A percentile compares a stretch with the other conserved stretches of the same genome.
Evolutionary conservation across 106 monocot genomes (phyloP).

Genomic region (Allium sativum): DNA sequence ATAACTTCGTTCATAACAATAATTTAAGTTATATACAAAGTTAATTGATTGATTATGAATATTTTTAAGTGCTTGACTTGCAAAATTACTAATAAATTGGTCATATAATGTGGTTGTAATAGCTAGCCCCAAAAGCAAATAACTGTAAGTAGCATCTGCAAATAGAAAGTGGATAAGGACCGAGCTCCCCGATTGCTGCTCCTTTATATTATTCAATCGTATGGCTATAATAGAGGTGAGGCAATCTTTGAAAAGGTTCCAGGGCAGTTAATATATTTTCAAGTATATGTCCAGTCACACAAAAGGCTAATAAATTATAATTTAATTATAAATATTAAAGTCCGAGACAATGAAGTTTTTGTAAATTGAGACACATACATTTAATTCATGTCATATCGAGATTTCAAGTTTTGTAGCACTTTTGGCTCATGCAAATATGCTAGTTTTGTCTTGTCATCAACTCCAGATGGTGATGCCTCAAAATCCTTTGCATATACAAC

Average conservation of each 20-base stretch:
- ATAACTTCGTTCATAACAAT: too few species aligned
- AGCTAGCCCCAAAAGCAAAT: neutral
- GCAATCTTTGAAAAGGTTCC: slow-evolving; percentile 55
- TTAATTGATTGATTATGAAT: too few species aligned
- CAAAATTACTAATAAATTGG: too few species aligned
- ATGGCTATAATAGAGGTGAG: slow-evolving; percentile 55
- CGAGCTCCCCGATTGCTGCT: slow-evolving; percentile 47
- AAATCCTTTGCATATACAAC: slow-evolving; percentile 10
- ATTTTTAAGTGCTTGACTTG: too few species aligned
- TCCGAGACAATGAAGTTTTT: neutral
- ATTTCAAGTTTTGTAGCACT: slow-evolving; percentile 13
- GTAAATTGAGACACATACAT: slow-evolving; percentile 6
- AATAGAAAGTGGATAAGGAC: slow-evolving; percentile 61
- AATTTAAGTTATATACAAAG: too few species aligned
- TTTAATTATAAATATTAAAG: neutral
- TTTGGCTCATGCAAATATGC: slow-evolving; percentile 16
- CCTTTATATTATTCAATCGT: slow-evolving; percentile 69
- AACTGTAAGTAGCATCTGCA: slow-evolving; percentile 61
- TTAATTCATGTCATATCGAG: slow-evolving; percentile 16
- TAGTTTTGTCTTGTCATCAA: slow-evolving; percentile 18
- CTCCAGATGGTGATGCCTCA: slow-evolving; percentile 12
- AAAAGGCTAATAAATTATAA: too few species aligned
- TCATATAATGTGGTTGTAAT: too few species aligned
- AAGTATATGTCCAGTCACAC: slow-evolving; percentile 54
- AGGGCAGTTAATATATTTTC: slow-evolving; percentile 62